phyloP scores from a whole-genome alignment of 169 alveolate genomes.

The Cyclospora cayetanensis region DNA sequence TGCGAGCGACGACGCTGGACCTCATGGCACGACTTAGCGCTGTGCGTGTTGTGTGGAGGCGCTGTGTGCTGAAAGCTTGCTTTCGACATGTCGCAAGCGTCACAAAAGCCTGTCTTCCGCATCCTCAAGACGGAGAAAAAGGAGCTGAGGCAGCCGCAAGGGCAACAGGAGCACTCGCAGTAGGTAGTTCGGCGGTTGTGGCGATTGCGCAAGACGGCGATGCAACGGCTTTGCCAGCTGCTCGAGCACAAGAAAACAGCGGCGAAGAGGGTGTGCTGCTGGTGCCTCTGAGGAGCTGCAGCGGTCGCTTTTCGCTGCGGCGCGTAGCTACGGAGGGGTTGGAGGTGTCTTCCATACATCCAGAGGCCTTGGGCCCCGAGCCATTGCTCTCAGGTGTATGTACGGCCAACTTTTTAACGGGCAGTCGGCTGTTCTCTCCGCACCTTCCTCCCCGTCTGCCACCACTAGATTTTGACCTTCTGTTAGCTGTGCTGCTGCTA shows the following conservation, averaged over 20 bases:
- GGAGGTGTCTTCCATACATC: conserved; percentile 27
- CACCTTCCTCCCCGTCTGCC: conserved; percentile 44
- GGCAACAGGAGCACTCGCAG: background rate
- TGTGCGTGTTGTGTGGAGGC: conserved; percentile 24
- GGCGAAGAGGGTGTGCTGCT: background rate
- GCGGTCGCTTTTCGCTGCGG: conserved; percentile 30
- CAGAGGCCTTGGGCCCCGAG: conserved; percentile 29
- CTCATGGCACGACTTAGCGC: conserved; percentile 11
- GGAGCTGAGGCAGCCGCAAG: background rate
- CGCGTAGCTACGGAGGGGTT: conserved; percentile 14
- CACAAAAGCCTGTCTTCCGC: background rate
- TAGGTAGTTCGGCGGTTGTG: background rate
- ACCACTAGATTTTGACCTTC: background rate
- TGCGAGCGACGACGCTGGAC: background rate
- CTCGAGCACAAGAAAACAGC: background rate
- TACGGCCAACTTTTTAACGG: background rate
- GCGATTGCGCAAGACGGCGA: background rate
- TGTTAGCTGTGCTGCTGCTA: conserved; percentile 31
- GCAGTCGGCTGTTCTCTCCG: conserved; percentile 34
- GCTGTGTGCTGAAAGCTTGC: background rate
- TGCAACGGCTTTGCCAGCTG: conserved; percentile 18
- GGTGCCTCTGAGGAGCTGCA: conserved; percentile 1
- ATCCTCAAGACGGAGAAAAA: background rate
- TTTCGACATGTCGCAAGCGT: background rate
- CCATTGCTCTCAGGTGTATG: background rate